phyloP scores from a whole-genome alignment of 805 yeast species.

The Myxozyma neotropica region DNA sequence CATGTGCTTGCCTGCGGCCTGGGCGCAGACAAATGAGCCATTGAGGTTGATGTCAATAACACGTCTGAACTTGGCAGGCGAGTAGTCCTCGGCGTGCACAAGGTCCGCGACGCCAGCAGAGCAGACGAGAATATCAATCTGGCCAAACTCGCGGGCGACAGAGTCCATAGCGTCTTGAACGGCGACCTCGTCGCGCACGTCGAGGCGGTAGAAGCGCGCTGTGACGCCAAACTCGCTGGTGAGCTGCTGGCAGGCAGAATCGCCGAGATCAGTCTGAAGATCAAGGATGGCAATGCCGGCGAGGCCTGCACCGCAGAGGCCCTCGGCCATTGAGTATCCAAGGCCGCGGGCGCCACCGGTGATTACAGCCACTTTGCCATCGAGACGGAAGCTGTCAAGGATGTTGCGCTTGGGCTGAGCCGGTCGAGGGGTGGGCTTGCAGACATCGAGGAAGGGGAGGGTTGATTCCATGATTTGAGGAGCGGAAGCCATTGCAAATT shows the following conservation, averaged over 20 bases:
- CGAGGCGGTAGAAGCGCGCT: conserved; percentile 67
- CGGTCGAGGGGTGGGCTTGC: conserved; percentile 23
- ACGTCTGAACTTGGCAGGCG: conserved; percentile 63
- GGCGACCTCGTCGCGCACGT: conserved; percentile 55
- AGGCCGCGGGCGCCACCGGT: conserved; percentile 74
- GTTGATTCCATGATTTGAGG: not conserved
- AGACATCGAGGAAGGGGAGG: conserved; percentile 12
- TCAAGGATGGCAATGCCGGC: conserved; percentile 57
- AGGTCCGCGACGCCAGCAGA: conserved; percentile 71
- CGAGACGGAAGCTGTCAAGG: conserved; percentile 54
- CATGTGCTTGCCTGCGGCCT: conserved; percentile 67
- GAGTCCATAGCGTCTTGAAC: conserved; percentile 56
- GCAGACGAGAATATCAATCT: conserved; percentile 60
- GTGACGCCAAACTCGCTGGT: conserved; percentile 55
- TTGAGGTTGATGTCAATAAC: conserved; percentile 66
- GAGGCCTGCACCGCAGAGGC: conserved; percentile 57
- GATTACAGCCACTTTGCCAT: conserved; percentile 63
- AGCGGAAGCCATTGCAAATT: conserved; percentile 1
- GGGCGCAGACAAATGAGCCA: conserved; percentile 67
- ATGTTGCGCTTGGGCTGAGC: conserved; percentile 40
- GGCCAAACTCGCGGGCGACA: conserved; percentile 57
- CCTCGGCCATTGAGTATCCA: conserved; percentile 63
- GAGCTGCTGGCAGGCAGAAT: conserved; percentile 61
- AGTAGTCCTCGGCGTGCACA: conserved; percentile 70
- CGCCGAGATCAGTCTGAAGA: conserved; percentile 63